Conservation (phyloP, 805 yeast species). For the Candida nonsorbophila region DNA sequence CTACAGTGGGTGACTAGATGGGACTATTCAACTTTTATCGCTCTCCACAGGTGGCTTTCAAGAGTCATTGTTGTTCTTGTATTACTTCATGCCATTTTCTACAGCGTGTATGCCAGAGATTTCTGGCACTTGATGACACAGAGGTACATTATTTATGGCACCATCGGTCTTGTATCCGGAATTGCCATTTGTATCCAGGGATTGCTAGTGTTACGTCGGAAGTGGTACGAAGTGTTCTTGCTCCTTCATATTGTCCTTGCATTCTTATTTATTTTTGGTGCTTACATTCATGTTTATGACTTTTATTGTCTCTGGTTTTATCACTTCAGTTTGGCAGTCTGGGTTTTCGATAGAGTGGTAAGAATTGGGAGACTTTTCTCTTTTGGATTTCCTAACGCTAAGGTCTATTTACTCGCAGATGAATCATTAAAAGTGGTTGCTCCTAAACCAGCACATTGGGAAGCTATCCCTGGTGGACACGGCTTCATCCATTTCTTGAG, state of each 20-base stretch:
- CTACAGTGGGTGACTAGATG: slow-evolving; percentile 34
- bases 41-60: slow-evolving; percentile 25
- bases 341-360: slow-evolving; percentile 63
- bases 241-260: slow-evolving; percentile 56
- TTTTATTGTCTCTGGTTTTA: slow-evolving; percentile 28
- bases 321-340: slow-evolving; percentile 54
- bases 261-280: slow-evolving; percentile 39
- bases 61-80: slow-evolving; percentile 17
- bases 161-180: slow-evolving; percentile 27
- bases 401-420: slow-evolving; percentile 34
- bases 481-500: slow-evolving; percentile 50
- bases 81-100: slow-evolving; percentile 20
- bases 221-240: slow-evolving; percentile 50
- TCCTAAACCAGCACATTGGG: slow-evolving; percentile 51
- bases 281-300: slow-evolving; percentile 46
- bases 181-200: slow-evolving; percentile 41
- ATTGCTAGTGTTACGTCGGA: slow-evolving; percentile 38
- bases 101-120: slow-evolving; percentile 10
- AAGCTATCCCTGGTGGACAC: slow-evolving; percentile 56
- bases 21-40: slow-evolving; percentile 26
- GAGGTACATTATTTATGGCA: slow-evolving; percentile 20
- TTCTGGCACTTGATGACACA: slow-evolving; percentile 12
- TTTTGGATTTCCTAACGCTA: slow-evolving; percentile 58
- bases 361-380: slow-evolving; percentile 49
- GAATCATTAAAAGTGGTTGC: slow-evolving; percentile 47